phyloP scores from a whole-genome alignment of 768 basidiomycete species.

The Auricularia cornea region DNA sequence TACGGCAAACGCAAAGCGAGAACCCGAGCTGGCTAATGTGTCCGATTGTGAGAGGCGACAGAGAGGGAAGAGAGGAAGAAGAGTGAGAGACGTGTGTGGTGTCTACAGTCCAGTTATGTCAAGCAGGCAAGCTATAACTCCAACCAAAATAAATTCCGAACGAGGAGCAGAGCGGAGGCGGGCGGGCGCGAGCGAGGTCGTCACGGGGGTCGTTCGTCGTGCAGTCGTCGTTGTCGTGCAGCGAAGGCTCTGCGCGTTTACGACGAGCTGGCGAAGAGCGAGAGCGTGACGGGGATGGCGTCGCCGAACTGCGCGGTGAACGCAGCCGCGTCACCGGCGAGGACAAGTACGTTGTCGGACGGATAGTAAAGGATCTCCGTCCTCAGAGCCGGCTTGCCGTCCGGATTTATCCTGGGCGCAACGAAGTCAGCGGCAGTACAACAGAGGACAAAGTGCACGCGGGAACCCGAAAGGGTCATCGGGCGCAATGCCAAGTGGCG shows the following conservation, averaged over 20 bases:
- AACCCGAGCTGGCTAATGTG: background rate
- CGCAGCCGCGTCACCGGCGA: background rate
- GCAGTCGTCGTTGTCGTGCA: background rate
- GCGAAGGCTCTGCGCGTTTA: background rate
- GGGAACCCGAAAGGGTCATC: background rate
- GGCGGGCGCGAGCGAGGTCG: background rate
- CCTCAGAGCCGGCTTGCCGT: background rate
- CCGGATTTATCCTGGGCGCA: background rate
- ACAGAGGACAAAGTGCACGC: background rate
- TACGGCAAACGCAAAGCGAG: no score
- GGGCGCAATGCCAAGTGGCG: background rate
- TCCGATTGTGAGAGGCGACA: background rate
- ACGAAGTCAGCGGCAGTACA: background rate
- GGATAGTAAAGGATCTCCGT: background rate
- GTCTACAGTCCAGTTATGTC: background rate
- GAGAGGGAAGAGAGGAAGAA: background rate
- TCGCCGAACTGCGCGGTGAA: background rate
- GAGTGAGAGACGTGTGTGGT: background rate
- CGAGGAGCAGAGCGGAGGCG: background rate
- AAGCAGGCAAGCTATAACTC: background rate
- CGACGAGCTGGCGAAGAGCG: background rate
- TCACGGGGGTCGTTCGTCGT: background rate
- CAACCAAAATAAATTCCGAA: background rate
- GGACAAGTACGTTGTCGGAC: background rate
- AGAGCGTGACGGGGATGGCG: background rate